phyloP scores from a whole-genome alignment of 2,329 filamentous ascomycete species.

The Cadophora malorum region DNA sequence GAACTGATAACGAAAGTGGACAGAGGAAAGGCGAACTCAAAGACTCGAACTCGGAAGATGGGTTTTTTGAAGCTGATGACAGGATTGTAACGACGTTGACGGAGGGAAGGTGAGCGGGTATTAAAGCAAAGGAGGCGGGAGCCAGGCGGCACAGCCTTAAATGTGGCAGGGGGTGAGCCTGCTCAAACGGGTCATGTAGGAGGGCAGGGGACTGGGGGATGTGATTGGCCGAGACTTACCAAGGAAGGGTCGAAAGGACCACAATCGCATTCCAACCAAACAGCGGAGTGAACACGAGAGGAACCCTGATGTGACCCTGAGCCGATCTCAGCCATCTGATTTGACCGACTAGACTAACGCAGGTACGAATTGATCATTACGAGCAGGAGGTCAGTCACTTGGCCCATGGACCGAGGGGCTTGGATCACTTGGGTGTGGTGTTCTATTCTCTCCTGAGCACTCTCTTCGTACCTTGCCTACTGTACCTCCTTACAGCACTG shows the following conservation, averaged over 20 bases:
- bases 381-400: neutral
- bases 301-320: neutral
- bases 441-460: neutral
- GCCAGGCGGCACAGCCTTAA: slow-evolving; percentile 7
- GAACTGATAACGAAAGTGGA: slow-evolving; percentile 17
- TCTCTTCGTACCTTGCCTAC: neutral
- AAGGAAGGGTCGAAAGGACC: neutral
- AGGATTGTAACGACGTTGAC: neutral
- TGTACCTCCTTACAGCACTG: neutral
- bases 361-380: slow-evolving; percentile 10
- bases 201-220: neutral
- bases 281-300: neutral
- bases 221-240: neutral
- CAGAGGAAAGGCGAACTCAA: slow-evolving; percentile 11
- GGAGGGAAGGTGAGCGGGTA: slow-evolving; percentile 11
- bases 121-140: slow-evolving; percentile 13
- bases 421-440: neutral
- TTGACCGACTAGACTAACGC: neutral
- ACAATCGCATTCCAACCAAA: slow-evolving; percentile 1
- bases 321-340: slow-evolving; percentile 7
- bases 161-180: slow-evolving; percentile 8
- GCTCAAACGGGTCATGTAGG: slow-evolving; percentile 14
- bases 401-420: neutral
- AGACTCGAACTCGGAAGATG: neutral
- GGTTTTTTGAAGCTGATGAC: slow-evolving; percentile 2